Evolutionary conservation across 148 eudicot genomes (phyloP).

Genomic region (Vaccinium corymbosum): DNA sequence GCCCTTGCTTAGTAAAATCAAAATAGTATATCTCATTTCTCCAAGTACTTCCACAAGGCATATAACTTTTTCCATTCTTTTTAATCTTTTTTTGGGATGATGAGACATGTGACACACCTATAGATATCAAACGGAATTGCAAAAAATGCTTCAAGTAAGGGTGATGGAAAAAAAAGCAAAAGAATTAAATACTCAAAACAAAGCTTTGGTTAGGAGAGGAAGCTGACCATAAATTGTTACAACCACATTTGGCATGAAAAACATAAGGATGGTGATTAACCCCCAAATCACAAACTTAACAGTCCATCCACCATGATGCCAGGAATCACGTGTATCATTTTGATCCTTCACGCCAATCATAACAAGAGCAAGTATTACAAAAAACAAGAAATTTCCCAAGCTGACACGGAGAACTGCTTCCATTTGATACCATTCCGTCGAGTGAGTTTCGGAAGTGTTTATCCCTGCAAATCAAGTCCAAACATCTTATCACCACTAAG

Average conservation of each 20-base stretch:
- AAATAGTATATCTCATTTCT: background rate
- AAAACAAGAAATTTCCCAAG: conserved; percentile 87
- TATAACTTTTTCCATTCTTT: background rate
- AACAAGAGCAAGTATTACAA: conserved; percentile 59
- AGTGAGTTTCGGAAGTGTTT: conserved; percentile 43
- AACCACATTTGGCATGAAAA: conserved; percentile 77
- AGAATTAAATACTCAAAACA: background rate
- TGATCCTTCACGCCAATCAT: conserved; percentile 98
- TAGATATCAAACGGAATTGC: background rate
- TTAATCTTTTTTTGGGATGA: background rate
- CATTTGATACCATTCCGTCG: conserved; percentile 71
- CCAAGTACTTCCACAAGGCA: background rate
- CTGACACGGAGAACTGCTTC: conserved; percentile 93
- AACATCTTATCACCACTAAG: background rate
- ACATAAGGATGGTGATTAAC: conserved; percentile 67
- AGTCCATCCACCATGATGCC: conserved; percentile 98
- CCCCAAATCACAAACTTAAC: conserved; percentile 78
- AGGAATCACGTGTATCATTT: conserved; percentile 86
- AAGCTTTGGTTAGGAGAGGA: background rate
- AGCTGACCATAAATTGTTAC: conserved; percentile 73
- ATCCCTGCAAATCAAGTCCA: conserved; percentile 60
- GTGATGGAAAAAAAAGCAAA: background rate
- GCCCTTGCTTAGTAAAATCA: background rate
- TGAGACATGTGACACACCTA: background rate
- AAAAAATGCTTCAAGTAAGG: background rate